phyloP scores from a whole-genome alignment of 1,284 basidiomycete species.

The Heterobasidion irregulare region DNA sequence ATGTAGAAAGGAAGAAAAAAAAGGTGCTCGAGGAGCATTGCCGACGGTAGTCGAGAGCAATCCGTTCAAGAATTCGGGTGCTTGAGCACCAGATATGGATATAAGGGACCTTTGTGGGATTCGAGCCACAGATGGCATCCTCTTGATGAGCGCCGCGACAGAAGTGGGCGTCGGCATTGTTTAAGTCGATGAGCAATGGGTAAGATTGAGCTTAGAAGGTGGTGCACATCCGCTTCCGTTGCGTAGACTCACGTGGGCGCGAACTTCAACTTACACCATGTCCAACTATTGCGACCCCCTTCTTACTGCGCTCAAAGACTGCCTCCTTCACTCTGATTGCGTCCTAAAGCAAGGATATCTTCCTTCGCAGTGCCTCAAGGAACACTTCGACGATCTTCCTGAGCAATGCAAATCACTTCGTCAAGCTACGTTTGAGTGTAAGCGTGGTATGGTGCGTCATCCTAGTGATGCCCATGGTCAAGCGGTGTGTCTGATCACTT shows the following conservation, averaged over 20 bases:
- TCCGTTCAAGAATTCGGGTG: constrained; percentile 84
- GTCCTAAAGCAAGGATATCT: constrained; percentile 65
- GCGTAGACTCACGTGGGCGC: too few species aligned
- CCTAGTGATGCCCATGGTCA: background rate
- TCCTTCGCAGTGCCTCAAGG: constrained; percentile 72
- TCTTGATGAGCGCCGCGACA: constrained; percentile 36
- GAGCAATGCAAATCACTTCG: constrained; percentile 68
- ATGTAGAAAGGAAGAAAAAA: constrained; percentile 80
- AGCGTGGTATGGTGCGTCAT: constrained; percentile 72
- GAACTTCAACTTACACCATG: constrained; percentile 32
- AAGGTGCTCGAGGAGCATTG: constrained; percentile 39
- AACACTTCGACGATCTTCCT: constrained; percentile 67
- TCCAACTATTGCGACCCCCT: constrained; percentile 73
- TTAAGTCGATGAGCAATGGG: background rate
- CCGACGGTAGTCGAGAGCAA: constrained; percentile 63
- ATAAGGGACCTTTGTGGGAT: constrained; percentile 62
- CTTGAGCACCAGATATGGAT: constrained; percentile 76
- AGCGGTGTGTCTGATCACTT: background rate
- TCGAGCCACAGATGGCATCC: constrained; percentile 51
- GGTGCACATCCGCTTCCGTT: too few species aligned
- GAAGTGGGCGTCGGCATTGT: constrained; percentile 27
- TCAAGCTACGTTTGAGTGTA: constrained; percentile 80
- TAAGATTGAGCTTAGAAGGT: background rate
- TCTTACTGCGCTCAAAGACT: constrained; percentile 68
- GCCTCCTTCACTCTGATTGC: constrained; percentile 75